Base-by-base conservation (phyloP, 2,329 filamentous ascomycete genomes). In the Capronia coronata region DNA sequence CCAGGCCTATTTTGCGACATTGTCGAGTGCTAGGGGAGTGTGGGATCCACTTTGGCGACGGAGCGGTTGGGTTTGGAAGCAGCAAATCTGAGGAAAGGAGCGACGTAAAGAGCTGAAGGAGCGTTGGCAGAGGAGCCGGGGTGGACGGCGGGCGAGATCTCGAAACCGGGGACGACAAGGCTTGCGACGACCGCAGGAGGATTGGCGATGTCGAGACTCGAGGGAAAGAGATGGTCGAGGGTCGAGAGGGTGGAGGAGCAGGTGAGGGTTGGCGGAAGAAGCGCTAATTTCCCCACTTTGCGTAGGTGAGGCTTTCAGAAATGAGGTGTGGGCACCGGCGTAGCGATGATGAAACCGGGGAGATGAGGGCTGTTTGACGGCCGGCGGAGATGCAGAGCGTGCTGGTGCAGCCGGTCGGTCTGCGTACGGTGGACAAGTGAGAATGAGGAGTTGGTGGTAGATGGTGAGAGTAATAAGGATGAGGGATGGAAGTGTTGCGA, bases 1-100 rank as follows among this genome's bases (percentile, higher is more conserved):
- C 87, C 86, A 71, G 90, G 86, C 77, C 90, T 81, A 75, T 84
- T 93, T 73, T 89, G 84, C 77, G 87, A 89, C 89, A 95, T 94
- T 42, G 69, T 69, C 69, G 64, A 60, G 59, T 54, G 43, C 57
- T 57, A 59, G 58, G 61, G 56, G 55, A 60, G 30, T 53, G 39
- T 54, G 49, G 49, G 49, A 56, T 55, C 57, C 59, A 59, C 55
- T 52, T 58, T 61, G 55, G 48, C 55, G 59, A 57, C 47, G 39
- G 41, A 41, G 29, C 27, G 41, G 38, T 25, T 34, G 25, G 35
- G 48, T 21, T 45, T 23, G 21, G 7, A 41, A 21, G 22, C 38
- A 50, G 48, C 38, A 32, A 49, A 10, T 34, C 46, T 46, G 43
- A 47, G 27, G 29, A 45, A 52, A 32, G 50, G 27, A 50, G 32